phyloP scores from a whole-genome alignment of 331 rosid species.

The Quercus phellos region DNA sequence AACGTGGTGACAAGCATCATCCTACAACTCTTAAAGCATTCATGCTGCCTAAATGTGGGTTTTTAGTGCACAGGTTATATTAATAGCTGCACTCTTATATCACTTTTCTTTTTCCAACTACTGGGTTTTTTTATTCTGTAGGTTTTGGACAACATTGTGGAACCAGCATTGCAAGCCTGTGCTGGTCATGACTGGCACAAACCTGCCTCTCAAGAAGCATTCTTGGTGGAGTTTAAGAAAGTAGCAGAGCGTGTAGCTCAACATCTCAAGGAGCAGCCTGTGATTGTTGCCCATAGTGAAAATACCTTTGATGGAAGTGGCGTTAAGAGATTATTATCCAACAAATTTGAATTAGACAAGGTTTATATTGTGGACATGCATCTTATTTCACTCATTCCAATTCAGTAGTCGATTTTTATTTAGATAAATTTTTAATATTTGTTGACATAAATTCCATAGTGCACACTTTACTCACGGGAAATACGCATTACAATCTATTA shows the following conservation, averaged over 20 bases:
- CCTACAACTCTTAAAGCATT: background rate
- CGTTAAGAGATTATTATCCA: slow-evolving; percentile 63
- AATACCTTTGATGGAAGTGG: slow-evolving; percentile 81
- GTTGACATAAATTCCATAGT: background rate
- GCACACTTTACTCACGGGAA: background rate
- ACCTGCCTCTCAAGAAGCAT: slow-evolving; percentile 55
- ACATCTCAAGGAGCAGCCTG: slow-evolving; percentile 67
- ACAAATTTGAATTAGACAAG: slow-evolving; percentile 92
- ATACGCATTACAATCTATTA: background rate
- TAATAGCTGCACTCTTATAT: background rate
- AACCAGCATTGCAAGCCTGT: slow-evolving; percentile 57
- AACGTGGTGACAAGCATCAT: background rate
- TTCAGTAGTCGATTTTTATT: background rate
- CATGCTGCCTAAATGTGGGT: background rate
- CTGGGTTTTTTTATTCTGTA: slow-evolving; percentile 15
- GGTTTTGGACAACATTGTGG: slow-evolving; percentile 75
- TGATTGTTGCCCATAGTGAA: slow-evolving; percentile 81
- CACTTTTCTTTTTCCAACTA: background rate
- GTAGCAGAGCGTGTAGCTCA: slow-evolving; percentile 59
- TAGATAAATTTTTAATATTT: background rate
- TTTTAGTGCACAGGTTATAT: background rate
- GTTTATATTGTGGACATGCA: slow-evolving; percentile 23
- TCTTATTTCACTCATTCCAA: background rate
- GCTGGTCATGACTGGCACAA: slow-evolving; percentile 40
- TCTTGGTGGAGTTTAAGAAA: slow-evolving; percentile 72